phyloP scores from a whole-genome alignment of 495 filamentous ascomycete genomes.

The Neurospora intermedia region DNA sequence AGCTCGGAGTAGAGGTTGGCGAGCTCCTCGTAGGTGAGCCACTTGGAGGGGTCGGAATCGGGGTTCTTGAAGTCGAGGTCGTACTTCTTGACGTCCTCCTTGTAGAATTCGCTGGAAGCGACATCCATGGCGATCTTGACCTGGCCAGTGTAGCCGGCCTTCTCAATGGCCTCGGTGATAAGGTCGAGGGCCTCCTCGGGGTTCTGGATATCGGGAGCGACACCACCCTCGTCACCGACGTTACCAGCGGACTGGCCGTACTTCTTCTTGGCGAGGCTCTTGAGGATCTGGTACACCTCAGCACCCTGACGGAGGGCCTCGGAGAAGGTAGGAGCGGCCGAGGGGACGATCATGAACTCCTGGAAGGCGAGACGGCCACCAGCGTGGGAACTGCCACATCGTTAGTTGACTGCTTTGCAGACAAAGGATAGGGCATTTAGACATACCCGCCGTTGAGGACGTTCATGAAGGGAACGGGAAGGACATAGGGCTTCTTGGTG shows the following conservation, averaged over 20 bases:
- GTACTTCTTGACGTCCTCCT: slow-evolving; percentile 94
- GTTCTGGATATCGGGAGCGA: slow-evolving; percentile 97
- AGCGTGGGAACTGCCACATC: slow-evolving; percentile 64
- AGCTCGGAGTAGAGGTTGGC: slow-evolving; percentile 87
- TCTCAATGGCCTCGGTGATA: slow-evolving; percentile 87
- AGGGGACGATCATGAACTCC: slow-evolving; percentile 99
- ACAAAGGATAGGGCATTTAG: background rate
- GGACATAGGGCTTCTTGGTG: slow-evolving; percentile 99
- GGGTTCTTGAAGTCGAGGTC: slow-evolving; percentile 99
- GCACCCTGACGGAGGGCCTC: slow-evolving; percentile 93
- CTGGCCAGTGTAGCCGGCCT: slow-evolving; percentile 88
- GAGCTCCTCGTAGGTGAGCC: slow-evolving; percentile 97
- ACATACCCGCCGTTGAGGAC: slow-evolving; percentile 87
- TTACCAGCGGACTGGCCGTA: slow-evolving; percentile 99
- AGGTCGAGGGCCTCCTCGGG: slow-evolving; percentile 94
- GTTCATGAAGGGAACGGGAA: slow-evolving; percentile 99
- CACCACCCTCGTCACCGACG: slow-evolving; percentile 98
- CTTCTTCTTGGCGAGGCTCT: slow-evolving; percentile 96
- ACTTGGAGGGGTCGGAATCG: slow-evolving; percentile 83
- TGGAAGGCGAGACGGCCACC: slow-evolving; percentile 99
- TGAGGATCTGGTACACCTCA: slow-evolving; percentile 97
- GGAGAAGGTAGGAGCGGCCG: slow-evolving; percentile 70
- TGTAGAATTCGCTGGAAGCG: slow-evolving; percentile 99
- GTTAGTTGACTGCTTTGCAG: slow-evolving; percentile 16
- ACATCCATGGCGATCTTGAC: slow-evolving; percentile 99